Conservation (phyloP, 106 monocot genomes). For the Chionographis japonica region DNA sequence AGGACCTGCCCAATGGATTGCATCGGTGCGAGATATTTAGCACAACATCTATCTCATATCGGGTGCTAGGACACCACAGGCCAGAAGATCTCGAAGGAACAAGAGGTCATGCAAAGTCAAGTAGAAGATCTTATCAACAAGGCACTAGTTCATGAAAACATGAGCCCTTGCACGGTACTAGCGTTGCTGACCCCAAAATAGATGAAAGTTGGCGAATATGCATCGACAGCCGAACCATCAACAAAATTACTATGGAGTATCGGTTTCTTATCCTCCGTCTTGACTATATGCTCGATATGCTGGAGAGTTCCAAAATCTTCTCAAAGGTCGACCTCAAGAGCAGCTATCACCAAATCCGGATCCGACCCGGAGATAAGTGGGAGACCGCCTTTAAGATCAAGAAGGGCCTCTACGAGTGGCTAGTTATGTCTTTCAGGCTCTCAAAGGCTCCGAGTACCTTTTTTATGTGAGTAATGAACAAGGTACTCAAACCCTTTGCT, state of each 20-base stretch:
- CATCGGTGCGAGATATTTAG: background rate
- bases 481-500: background rate
- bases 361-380: background rate
- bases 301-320: background rate
- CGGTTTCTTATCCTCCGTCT: too few relatives aligned
- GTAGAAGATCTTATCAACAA: background rate
- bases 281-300: background rate
- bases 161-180: background rate
- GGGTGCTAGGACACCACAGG: background rate
- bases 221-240: background rate
- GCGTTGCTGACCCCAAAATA: background rate
- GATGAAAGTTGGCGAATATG: background rate
- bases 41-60: background rate
- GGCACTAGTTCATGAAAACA: background rate
- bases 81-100: background rate
- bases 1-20: too few relatives aligned
- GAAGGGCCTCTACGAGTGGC: background rate
- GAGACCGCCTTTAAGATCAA: background rate
- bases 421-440: background rate
- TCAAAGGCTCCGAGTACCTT: background rate
- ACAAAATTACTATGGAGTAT: too few relatives aligned
- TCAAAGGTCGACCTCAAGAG: background rate
- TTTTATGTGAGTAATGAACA: background rate
- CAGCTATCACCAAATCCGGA: background rate
- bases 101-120: background rate